Base-by-base conservation (phyloP, 169 alveolate species). In the Plasmodium sp. region DNA sequence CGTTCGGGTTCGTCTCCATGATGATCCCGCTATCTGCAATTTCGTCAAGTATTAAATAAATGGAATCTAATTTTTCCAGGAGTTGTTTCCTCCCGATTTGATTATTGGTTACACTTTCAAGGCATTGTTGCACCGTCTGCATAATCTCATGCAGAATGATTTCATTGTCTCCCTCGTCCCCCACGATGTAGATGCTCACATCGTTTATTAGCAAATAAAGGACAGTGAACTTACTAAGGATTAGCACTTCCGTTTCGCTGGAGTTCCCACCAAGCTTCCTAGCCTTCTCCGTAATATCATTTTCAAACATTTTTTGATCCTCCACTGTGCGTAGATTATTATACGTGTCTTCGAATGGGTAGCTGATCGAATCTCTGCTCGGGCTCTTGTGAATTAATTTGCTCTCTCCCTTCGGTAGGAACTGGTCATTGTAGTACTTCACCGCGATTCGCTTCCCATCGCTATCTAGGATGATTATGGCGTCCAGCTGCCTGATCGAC, bases 371-470 rank as follows among this genome's bases (percentile, higher is more conserved):
- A 84, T 81, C 74, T 81, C 93, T 92, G 48, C 86, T 84, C 73
- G 34, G 10, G 36, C 48, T 39, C 12, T 43, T n/a, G 34, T 54
- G 33, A 10, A 22, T 84, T 22, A n/a, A 16, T 73, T 82, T 91
- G 16, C 62, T 86, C 48, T 88, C 94, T 7, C 72, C 82, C 83
- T 82, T 82, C 22, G 16, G n/a, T 34, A 18, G 22, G 34, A 81
- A 16, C 45, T 80, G 41, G 16, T 91, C 84, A 4, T 73, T 83
- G 93, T 96, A 96, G 81, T 96, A 96, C 54, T 94, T 95, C 77
- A 93, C 97, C 22, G 98, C 98, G 81, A 96, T 95, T 84, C 96
- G 83, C 3, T 95, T 97, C 7, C 98, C 98, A 84, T 83, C 62
- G 2, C 67, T 92, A 67, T 93, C 96, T 31, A 96, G 82, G 2